These are phyloP conservation scores for Comarum palustre DNA, from an alignment of 306 rosid genomes.

Conservation along the genomic window DNA sequence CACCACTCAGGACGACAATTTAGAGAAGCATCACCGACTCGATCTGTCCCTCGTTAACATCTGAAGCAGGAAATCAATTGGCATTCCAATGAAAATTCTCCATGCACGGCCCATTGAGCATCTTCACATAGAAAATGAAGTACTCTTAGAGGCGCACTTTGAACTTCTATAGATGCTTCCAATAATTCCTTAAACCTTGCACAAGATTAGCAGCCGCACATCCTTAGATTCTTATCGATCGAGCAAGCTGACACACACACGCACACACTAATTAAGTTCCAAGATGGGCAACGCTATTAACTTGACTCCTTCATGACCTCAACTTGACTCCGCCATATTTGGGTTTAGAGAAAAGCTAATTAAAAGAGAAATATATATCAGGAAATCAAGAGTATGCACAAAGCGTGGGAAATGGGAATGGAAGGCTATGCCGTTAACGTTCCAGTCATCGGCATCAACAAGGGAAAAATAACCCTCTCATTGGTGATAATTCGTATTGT, in stretches of 20 bases:
- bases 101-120: background rate
- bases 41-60: background rate
- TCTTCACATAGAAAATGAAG: background rate
- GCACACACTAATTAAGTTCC: too few species aligned
- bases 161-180: background rate
- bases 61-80: background rate
- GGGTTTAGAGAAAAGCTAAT: background rate
- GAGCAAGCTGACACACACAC: too few species aligned
- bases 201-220: background rate
- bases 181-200: background rate
- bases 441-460: slow-evolving; percentile 13
- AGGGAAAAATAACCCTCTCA: slow-evolving; percentile 47
- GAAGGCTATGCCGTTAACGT: slow-evolving; percentile 45
- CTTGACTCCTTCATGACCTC: background rate
- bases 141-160: background rate
- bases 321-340: background rate
- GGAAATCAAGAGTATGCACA: background rate
- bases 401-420: slow-evolving; percentile 39
- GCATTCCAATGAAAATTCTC: background rate
- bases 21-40: too few species aligned
- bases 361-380: background rate
- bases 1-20: too few species aligned
- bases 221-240: too few species aligned
- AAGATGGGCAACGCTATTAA: background rate
- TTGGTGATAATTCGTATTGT: slow-evolving; percentile 62